Evolutionary conservation across 306 rosid species (phyloP), one percentile per base, ranked within the genome.

Genomic region (Gleditsia sinensis): DNA sequence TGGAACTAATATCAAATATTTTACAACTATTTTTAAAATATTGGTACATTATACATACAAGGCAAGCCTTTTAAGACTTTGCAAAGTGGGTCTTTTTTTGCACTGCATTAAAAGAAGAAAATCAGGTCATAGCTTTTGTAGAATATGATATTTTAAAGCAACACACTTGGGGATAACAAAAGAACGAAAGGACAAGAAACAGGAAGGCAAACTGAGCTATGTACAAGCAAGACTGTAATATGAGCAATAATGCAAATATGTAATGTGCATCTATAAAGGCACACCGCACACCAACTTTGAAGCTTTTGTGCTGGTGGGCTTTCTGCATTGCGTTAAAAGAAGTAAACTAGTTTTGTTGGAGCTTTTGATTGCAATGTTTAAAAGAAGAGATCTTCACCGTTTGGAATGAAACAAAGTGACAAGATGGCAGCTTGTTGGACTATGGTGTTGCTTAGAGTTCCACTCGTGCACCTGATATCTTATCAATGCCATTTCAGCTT

Each of bases 91-190:
- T 86, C 85, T 87, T 93, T 86, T 87, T 93, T 86, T 85, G 79
- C 80, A 79, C 74, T 91, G 90, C 97, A 84, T 94, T 58, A 88
- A 93, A 89, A 88, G 91, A 81, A 82, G 91, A 30, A 81, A 87
- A 81, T 25, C 80, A 71, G 72, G 82, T 82, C 82, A 81, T 86
- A 86, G 84, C 82, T 56, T 85, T 86, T 76, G 72, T 80, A 74
- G 80, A 83, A 75, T 67, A 62, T 65, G 72, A 57, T 69, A 70
- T 70, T 71, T 71, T 71, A 82, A 89, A 86, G 80, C 61, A 78
- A 75, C 75, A 75, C 75, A 75, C 51, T 54, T 76, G 13, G 61
- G 78, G 82, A 79, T 78, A 33, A 78, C 23, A 70, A 80, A 72
- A 69, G 83, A 34, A 60, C 30, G 79, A 83, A 70, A 40, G 62